Conservation (phyloP, 805 yeast species). For the Sugiyamaella qingdaonensis region DNA sequence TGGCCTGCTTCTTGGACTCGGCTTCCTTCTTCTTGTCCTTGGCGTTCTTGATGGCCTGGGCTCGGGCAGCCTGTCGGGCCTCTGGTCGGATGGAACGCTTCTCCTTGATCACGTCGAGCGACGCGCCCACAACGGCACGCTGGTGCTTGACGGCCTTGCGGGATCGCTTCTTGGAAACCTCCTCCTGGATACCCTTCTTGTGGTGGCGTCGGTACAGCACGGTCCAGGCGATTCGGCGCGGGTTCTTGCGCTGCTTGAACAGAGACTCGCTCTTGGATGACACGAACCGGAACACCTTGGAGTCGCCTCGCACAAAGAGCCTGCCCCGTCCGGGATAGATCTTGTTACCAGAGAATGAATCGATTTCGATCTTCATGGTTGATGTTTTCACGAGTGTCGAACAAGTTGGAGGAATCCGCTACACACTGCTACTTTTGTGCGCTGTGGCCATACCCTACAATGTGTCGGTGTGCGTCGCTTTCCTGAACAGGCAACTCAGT, state of each 20-base stretch:
- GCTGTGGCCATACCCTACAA: neutral
- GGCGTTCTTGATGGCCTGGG: constrained; percentile 63
- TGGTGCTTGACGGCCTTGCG: constrained; percentile 98
- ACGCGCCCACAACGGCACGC: constrained; percentile 99
- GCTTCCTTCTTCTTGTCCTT: constrained; percentile 65
- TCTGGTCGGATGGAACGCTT: constrained; percentile 95
- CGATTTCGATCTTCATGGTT: constrained; percentile 96
- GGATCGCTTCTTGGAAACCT: constrained; percentile 92
- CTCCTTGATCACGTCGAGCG: constrained; percentile 96
- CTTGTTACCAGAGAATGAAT: constrained; percentile 98
- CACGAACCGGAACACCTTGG: constrained; percentile 99
- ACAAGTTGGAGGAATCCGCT: neutral
- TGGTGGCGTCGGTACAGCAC: constrained; percentile 99
- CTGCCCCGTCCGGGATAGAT: constrained; percentile 99
- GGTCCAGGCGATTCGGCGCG: constrained; percentile 99
- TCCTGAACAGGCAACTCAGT: constrained; percentile 6
- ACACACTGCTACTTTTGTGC: neutral
- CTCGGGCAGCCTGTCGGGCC: constrained; percentile 97
- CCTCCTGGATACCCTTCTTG: constrained; percentile 99
- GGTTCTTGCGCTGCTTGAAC: constrained; percentile 99
- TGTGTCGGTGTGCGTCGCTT: constrained; percentile 6
- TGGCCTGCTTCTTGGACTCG: constrained; percentile 95
- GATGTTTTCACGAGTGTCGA: constrained; percentile 25
- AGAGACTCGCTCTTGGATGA: constrained; percentile 95
- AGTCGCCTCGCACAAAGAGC: constrained; percentile 98